Percentiles rank a stretch among this genome's conserved stretches.
These are phyloP conservation scores for Scedosporium aurantiacum DNA, from an alignment of 2,329 filamentous ascomycete species.

Conservation along the genomic window DNA sequence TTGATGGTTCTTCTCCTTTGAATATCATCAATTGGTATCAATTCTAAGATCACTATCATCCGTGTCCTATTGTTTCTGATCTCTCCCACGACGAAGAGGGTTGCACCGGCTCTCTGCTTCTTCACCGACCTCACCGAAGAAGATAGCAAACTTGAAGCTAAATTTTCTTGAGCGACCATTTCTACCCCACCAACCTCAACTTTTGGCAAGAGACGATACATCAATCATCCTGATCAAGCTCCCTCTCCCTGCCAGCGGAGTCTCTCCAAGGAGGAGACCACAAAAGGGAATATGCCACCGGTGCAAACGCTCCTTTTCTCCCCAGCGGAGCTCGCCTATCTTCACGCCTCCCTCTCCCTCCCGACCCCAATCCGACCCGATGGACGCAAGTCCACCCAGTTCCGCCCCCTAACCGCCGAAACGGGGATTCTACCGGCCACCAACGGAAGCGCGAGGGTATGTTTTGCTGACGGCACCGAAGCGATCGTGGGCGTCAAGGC, in stretches of 20 bases:
- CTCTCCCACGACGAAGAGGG: too few species aligned
- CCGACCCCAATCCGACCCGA: constrained; percentile 81
- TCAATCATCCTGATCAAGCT: too few species aligned
- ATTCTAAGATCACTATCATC: too few species aligned
- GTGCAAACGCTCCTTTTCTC: constrained; percentile 69
- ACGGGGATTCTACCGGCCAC: constrained; percentile 79
- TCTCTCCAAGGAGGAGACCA: neutral
- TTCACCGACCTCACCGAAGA: too few species aligned
- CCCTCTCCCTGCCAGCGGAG: neutral
- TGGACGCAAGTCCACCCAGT: constrained; percentile 70
- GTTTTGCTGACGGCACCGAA: constrained; percentile 90
- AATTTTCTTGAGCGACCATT: too few species aligned
- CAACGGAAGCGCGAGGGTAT: constrained; percentile 87
- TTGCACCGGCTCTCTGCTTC: too few species aligned
- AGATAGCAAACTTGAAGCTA: too few species aligned
- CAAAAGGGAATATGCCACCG: constrained; percentile 36
- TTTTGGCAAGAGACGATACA: too few species aligned
- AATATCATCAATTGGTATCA: too few species aligned
- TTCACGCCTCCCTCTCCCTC: constrained; percentile 76
- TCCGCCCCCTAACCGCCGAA: constrained; percentile 83
- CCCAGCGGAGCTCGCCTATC: constrained; percentile 90
- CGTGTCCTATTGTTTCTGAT: too few species aligned
- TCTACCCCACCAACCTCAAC: too few species aligned
- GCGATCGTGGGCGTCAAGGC: constrained; percentile 93
- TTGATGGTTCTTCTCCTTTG: too few species aligned